A percentile compares a stretch with the other conserved stretches of the same genome.
These are phyloP conservation scores for Leccinum subfulvum DNA, from an alignment of 1,284 basidiomycete species.

Conservation along the genomic window DNA sequence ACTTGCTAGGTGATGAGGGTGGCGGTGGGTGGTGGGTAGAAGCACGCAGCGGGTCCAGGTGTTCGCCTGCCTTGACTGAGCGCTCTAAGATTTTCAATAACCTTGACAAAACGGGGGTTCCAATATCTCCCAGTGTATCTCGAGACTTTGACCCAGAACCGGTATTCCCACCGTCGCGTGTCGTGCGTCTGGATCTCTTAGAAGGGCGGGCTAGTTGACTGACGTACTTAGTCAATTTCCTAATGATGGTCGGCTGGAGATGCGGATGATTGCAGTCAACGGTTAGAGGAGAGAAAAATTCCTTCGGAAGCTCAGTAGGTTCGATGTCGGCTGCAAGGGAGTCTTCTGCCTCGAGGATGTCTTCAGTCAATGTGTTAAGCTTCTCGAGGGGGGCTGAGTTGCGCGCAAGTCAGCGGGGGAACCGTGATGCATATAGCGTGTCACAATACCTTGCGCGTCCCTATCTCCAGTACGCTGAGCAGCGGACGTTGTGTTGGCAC, in stretches of 20 bases:
- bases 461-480: conserved; percentile 67
- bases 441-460: conserved; percentile 63
- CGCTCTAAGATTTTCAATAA: conserved; percentile 76
- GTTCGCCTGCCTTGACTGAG: conserved; percentile 70
- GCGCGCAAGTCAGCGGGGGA: conserved; percentile 5
- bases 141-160: conserved; percentile 45
- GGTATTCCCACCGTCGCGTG: conserved; percentile 39
- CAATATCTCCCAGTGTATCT: conserved; percentile 64
- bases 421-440: not conserved
- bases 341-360: conserved; percentile 89
- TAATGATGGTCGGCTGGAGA: conserved; percentile 57
- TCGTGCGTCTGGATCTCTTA: conserved; percentile 50
- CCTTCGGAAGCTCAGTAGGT: conserved; percentile 51
- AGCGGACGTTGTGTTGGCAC: conserved; percentile 43
- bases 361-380: conserved; percentile 70
- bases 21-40: conserved; percentile 21
- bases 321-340: conserved; percentile 65
- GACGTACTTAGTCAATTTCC: conserved; percentile 69
- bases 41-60: conserved; percentile 65
- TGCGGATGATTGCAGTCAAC: conserved; percentile 57
- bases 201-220: conserved; percentile 61
- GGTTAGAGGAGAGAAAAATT: conserved; percentile 68
- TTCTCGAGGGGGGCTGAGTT: conserved; percentile 69
- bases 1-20: conserved; percentile 30
- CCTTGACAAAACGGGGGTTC: conserved; percentile 57